A percentile compares a stretch with the other conserved stretches of the same genome.
These are phyloP conservation scores for Cutaneotrichosporon sp. DNA, from an alignment of 1,284 basidiomycete genomes.

Conservation along the genomic window DNA sequence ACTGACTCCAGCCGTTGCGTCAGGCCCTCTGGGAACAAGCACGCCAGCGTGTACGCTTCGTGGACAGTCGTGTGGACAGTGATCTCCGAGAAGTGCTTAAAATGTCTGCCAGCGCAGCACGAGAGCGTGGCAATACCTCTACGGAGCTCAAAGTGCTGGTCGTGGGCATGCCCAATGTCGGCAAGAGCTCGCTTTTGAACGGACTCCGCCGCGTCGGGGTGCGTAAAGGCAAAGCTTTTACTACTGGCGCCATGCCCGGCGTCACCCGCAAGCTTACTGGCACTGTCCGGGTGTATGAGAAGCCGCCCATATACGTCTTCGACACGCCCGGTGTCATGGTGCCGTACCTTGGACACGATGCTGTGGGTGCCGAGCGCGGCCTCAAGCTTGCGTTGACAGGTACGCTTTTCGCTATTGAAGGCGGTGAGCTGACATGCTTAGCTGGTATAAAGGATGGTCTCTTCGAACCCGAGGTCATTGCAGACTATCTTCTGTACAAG, in stretches of 20 bases:
- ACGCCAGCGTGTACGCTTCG: constrained; percentile 52
- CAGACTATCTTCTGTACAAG: constrained; percentile 81
- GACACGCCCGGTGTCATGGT: constrained; percentile 98
- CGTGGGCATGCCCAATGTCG: constrained; percentile 97
- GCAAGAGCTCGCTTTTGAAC: constrained; percentile 92
- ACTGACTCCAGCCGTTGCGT: constrained; percentile 45
- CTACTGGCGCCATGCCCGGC: constrained; percentile 82
- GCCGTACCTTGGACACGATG: constrained; percentile 83
- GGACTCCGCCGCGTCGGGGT: constrained; percentile 84
- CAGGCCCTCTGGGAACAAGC: constrained; percentile 49
- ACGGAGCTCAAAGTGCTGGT: constrained; percentile 78
- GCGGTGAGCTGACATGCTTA: constrained; percentile 32
- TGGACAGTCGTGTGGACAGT: constrained; percentile 49
- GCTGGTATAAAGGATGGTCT: constrained; percentile 92
- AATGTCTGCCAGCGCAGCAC: constrained; percentile 39
- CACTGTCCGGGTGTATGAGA: constrained; percentile 68
- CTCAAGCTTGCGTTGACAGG: constrained; percentile 82
- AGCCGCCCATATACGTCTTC: constrained; percentile 84
- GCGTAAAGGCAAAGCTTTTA: constrained; percentile 76
- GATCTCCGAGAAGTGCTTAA: constrained; percentile 50
- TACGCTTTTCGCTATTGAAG: not conserved
- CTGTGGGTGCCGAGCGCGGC: constrained; percentile 78
- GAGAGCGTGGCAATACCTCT: constrained; percentile 10
- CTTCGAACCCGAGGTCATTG: constrained; percentile 77
- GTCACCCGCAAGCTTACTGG: constrained; percentile 78